Base-by-base conservation (phyloP, 768 basidiomycete genomes). In the Phaeotremella fagi region DNA sequence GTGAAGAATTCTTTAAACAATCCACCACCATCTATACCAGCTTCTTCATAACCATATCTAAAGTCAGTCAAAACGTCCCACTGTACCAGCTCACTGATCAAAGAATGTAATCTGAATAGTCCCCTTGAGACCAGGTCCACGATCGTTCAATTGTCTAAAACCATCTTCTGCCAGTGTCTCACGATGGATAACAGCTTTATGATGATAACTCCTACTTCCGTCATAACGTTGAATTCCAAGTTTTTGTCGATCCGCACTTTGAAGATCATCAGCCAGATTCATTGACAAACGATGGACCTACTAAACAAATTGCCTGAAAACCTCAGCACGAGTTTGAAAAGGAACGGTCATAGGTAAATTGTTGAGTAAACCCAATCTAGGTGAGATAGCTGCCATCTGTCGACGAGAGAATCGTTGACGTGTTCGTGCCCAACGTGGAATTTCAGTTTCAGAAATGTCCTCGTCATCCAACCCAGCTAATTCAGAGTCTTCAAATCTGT, bases 1-100 rank as follows among this genome's bases (percentile, higher is more conserved):
- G 91, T 99, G 66, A 98, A 82, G 63, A 98, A 95, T 73, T 98
- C 95, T 72, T 98, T 99, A 79, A 95, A 98, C 3, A 98, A 85
- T 0, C 95, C 95, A 2, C 95, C 92, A 1, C 94, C 92, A 59
- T 97, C 94, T 27, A 98, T 94, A 0, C 92, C 94, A 16, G 85
- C 84, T 72, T 77, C 76, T 50, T 72, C 71, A 14, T 72, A 25
- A 50, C 66, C 71, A 27, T 63, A 69, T 48, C 71, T 73, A 38
- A 23, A 22, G 20, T 35, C 42, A n/a, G 7, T 12, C 18, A 37
- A 16, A 43, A 11, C 33, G 16, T 33, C 43, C 18, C 29, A 27
- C 31, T 16, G 31, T 16, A 33, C 31, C 16, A 22, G 54, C 85
- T 73, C 66, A 91, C 88, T 94, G 88, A 61, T 98, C 91, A 24